Conservation (phyloP, 192 early-diverging fungal genomes). For the Entophlyctis helioformis region DNA sequence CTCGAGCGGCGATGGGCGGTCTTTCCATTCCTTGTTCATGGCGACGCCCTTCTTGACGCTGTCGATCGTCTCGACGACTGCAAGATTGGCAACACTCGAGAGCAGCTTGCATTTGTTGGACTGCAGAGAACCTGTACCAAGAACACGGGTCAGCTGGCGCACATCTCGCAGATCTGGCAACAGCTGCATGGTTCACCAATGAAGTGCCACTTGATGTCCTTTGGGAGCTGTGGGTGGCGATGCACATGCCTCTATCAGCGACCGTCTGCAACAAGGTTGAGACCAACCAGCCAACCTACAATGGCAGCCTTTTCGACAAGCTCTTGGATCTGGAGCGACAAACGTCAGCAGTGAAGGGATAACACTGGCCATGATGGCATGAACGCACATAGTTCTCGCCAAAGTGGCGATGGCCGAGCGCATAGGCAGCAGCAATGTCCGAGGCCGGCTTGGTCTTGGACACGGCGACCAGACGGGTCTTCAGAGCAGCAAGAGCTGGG, state of each 20-base stretch:
- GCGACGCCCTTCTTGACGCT: constrained; percentile 65
- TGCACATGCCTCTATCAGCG: neutral
- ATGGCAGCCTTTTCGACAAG: constrained; percentile 73
- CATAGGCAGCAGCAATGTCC: constrained; percentile 64
- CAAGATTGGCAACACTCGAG: constrained; percentile 79
- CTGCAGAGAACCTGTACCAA: constrained; percentile 71
- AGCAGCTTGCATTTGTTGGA: constrained; percentile 93
- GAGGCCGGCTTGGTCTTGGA: constrained; percentile 79
- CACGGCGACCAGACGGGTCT: constrained; percentile 69
- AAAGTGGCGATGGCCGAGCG: constrained; percentile 76
- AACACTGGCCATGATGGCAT: too few species aligned
- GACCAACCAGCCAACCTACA: constrained; percentile 20
- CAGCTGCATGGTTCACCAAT: constrained; percentile 43
- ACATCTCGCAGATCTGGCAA: neutral
- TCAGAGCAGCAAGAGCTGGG: too few species aligned
- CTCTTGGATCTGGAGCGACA: constrained; percentile 68
- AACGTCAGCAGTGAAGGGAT: too few species aligned
- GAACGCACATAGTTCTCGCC: too few species aligned
- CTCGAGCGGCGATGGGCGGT: constrained; percentile 38
- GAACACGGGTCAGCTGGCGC: too few species aligned
- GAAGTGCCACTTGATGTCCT: constrained; percentile 95
- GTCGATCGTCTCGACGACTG: constrained; percentile 82
- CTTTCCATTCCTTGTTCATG: constrained; percentile 64
- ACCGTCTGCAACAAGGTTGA: too few species aligned
- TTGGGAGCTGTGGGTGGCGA: constrained; percentile 39